These are phyloP conservation scores for Prunus dulcis DNA, from an alignment of 306 rosid species.

Conservation along the genomic window DNA sequence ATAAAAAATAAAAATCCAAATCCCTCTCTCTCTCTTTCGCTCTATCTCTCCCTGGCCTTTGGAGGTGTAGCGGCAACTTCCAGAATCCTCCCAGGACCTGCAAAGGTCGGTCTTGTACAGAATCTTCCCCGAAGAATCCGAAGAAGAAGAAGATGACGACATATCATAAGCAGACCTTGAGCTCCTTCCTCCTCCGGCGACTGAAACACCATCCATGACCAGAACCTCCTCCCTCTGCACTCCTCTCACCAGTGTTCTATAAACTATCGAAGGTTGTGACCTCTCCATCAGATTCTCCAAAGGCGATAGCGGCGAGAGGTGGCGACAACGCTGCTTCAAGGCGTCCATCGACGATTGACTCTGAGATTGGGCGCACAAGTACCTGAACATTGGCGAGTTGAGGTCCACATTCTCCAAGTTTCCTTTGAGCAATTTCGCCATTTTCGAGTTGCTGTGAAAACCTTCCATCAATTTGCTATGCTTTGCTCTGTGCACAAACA, in stretches of 20 bases:
- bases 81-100: background rate
- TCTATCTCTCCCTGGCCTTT: slow-evolving; percentile 37
- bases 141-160: slow-evolving; percentile 30
- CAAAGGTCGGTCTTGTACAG: slow-evolving; percentile 30
- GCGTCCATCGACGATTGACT: too few relatives aligned
- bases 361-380: too few relatives aligned
- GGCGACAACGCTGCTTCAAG: too few relatives aligned
- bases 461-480: too few relatives aligned
- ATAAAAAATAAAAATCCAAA: too few relatives aligned
- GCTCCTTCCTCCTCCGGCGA: slow-evolving; percentile 36
- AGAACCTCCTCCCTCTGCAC: slow-evolving; percentile 56
- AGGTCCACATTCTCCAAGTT: too few relatives aligned
- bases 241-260: slow-evolving; percentile 47
- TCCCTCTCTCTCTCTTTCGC: too few relatives aligned
- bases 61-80: slow-evolving; percentile 24
- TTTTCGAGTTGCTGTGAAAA: too few relatives aligned
- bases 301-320: background rate
- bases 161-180: slow-evolving; percentile 32
- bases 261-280: slow-evolving; percentile 22
- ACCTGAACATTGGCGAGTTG: too few relatives aligned
- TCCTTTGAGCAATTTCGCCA: too few relatives aligned
- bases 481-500: too few relatives aligned
- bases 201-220: slow-evolving; percentile 67
- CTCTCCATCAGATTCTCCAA: slow-evolving; percentile 46
- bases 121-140: slow-evolving; percentile 29